Conservation (phyloP, 495 filamentous ascomycete genomes). For the Penicillium manginii region DNA sequence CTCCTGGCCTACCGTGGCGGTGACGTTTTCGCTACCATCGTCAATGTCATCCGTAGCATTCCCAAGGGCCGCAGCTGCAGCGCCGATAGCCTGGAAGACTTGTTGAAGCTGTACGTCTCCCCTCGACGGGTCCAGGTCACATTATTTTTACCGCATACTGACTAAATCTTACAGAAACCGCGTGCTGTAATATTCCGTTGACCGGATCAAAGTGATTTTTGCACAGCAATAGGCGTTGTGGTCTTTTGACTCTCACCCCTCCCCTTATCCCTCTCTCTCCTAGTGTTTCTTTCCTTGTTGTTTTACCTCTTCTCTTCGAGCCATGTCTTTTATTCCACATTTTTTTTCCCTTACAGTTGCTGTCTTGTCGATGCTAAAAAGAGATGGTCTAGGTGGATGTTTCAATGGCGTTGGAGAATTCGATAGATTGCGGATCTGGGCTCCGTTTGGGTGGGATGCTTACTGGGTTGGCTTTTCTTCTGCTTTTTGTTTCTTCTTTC, state of each 20-base stretch:
- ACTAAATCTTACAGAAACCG: slow-evolving; percentile 28
- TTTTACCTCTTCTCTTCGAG: slow-evolving; percentile 1
- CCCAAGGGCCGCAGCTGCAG: slow-evolving; percentile 66
- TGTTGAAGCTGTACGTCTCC: slow-evolving; percentile 59
- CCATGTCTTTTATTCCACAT: slow-evolving; percentile 9
- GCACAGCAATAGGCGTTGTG: slow-evolving; percentile 21
- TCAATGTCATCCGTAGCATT: slow-evolving; percentile 84
- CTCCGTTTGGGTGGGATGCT: not conserved
- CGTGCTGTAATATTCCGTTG: slow-evolving; percentile 28
- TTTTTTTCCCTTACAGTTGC: not conserved
- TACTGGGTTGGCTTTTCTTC: not conserved
- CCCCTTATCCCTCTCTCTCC: slow-evolving; percentile 5
- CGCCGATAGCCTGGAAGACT: slow-evolving; percentile 60
- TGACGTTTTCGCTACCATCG: slow-evolving; percentile 87
- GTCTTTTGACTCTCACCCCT: slow-evolving; percentile 10
- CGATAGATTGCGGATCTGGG: slow-evolving; percentile 15
- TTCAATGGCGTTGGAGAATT: slow-evolving; percentile 17
- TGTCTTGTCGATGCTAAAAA: slow-evolving; percentile 6
- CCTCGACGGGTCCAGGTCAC: not conserved
- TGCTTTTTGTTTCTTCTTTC: slow-evolving; percentile 11
- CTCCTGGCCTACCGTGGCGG: slow-evolving; percentile 86
- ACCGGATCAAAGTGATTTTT: slow-evolving; percentile 5
- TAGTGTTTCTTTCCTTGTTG: not conserved
- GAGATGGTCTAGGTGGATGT: not conserved
- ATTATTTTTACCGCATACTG: slow-evolving; percentile 2